phyloP scores from a whole-genome alignment of 345 rosid species.

The Eutrema yunnanense region DNA sequence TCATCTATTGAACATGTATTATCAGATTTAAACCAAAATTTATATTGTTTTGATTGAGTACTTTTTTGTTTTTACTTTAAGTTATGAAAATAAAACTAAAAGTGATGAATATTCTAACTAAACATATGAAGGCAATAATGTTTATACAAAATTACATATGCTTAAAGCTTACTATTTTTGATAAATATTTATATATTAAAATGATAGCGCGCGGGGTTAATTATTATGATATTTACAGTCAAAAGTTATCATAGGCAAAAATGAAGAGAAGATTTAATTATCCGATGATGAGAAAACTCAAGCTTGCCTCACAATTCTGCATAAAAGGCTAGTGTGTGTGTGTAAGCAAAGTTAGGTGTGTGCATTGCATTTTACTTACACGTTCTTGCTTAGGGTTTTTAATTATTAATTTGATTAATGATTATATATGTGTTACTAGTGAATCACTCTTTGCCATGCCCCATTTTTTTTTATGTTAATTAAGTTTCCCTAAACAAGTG shows the following conservation, averaged over 20 bases:
- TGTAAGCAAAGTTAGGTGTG: constrained; percentile 11
- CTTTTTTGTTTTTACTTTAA: neutral
- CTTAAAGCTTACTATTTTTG: neutral
- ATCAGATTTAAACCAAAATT: neutral
- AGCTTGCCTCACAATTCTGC: neutral
- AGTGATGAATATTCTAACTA: neutral
- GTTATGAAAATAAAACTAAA: neutral
- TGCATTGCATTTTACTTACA: neutral
- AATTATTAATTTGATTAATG: neutral
- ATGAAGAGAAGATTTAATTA: neutral
- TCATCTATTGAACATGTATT: neutral
- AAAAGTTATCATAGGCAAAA: neutral
- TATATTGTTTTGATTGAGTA: neutral
- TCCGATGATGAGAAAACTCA: neutral
- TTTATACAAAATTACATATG: neutral
- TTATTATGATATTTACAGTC: neutral
- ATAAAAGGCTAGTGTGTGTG: neutral
- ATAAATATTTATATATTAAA: neutral
- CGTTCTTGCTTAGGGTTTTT: constrained; percentile 4
- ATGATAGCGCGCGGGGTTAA: neutral
- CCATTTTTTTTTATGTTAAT: neutral
- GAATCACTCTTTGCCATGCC: constrained; percentile 7
- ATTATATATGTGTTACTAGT: neutral
- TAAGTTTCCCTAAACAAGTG: constrained; percentile 20
- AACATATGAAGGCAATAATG: neutral